Evolutionary conservation across 2,329 filamentous ascomycete genomes (phyloP).

Genomic region (Colletotrichum tropicale): DNA sequence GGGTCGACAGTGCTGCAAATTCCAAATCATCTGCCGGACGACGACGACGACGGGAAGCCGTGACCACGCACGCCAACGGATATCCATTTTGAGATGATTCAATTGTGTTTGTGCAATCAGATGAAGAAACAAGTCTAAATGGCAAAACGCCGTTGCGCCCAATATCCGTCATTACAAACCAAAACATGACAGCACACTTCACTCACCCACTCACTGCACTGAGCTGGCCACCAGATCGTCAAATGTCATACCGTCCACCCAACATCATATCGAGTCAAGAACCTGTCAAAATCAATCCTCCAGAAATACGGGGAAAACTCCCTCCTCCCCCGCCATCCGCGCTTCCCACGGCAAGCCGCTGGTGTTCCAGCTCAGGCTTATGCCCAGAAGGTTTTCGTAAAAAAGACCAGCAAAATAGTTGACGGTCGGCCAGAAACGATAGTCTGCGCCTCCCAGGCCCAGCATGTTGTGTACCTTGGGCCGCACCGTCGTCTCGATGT

Average conservation of each 20-base stretch:
- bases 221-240: not conserved
- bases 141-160: not conserved
- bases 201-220: not conserved
- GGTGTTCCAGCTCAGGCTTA: not conserved
- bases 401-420: not conserved
- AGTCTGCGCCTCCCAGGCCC: not conserved
- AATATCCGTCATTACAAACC: not conserved
- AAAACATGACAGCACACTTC: not conserved
- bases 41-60: not conserved
- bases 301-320: not conserved
- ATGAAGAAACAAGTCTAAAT: not conserved
- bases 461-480: not conserved
- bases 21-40: slow-evolving; percentile 8
- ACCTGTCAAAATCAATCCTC: not conserved
- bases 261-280: not conserved
- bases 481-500: not conserved
- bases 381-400: not conserved
- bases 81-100: not conserved
- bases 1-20: not conserved
- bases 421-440: not conserved
- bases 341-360: not conserved
- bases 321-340: not conserved
- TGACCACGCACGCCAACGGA: not conserved
- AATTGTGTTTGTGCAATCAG: not conserved
- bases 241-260: not conserved